Base-by-base conservation (phyloP, 1,284 basidiomycete species). In the Mycocalia duriaeana region DNA sequence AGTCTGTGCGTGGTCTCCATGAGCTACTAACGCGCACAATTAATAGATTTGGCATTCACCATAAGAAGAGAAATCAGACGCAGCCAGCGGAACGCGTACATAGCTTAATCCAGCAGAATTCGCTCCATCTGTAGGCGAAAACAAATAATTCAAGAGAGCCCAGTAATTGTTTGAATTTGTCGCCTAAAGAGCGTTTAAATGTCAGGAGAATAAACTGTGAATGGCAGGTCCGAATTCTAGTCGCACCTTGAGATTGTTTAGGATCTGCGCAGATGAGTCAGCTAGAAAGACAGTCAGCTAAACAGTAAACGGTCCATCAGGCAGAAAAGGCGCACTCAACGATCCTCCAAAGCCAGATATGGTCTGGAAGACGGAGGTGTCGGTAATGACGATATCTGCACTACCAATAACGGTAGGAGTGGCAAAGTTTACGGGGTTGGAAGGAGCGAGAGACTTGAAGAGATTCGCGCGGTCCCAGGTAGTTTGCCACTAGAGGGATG, bases 401-500 rank as follows among this genome's bases (percentile, higher is more conserved):
- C 65, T 64, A 3, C 69, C 74, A 46, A 67, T 68, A 4, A 66
- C 50, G 2, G 72, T 69, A 19, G 75, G 73, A 19, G 69, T 58
- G 4, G 57, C 68, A 52, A 83, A 84, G 51, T 76, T 76, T 46
- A 83, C 77, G 3, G 80, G 77, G 2, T 71, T 61, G 5, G 66
- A 66, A 18, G 70, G 68, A 14, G 66, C 63, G 19, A 73, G 59
- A 19, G 71, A 73, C 3, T 72, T 75, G 55, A 82, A 73, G 25
- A 79, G 69, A 44, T 63, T 69, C 19, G 70, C 56, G 37, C 70
- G 67, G 54, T 82, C 75, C 81, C 80, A 82, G 8, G 77, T 82
- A 22, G 80, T 82, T 66, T 81, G 75, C 75, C 76, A 82, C 80
- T 82, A 53, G 13, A 20, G 50, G 40, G 22, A n/a, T n/a, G n/a